Conservation (phyloP, 176 grass and related monocot genomes). For the Zizania latifolia region DNA sequence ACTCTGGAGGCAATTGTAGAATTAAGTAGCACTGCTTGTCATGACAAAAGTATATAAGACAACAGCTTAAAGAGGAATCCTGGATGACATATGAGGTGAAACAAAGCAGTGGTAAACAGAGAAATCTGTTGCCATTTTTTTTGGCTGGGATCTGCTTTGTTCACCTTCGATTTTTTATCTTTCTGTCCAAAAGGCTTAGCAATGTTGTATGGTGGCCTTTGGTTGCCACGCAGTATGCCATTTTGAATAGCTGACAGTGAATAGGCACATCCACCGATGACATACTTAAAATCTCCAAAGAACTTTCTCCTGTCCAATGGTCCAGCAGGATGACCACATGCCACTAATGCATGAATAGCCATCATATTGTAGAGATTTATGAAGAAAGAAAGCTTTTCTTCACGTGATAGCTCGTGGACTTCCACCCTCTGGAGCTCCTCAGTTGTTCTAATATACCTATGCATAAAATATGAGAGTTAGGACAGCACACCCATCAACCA, state of each 20-base stretch:
- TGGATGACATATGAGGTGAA: neutral
- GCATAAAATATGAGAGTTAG: conserved; percentile 22
- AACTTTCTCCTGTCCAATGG: conserved; percentile 80
- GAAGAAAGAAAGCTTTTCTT: conserved; percentile 94
- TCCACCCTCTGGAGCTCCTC: conserved; percentile 93
- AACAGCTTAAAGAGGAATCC: neutral
- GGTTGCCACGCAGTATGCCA: conserved; percentile 77
- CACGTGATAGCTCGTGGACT: conserved; percentile 56
- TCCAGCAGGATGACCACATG: conserved; percentile 59
- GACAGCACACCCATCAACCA: neutral
- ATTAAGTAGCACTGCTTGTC: neutral
- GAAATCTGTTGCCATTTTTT: conserved; percentile 20
- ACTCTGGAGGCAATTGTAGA: neutral
- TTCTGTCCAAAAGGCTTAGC: conserved; percentile 75
- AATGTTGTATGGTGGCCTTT: conserved; percentile 89
- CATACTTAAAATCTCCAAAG: conserved; percentile 95
- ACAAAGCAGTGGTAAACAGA: neutral
- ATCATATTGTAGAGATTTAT: conserved; percentile 99
- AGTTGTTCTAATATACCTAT: conserved; percentile 80
- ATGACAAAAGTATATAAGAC: neutral
- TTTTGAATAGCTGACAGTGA: conserved; percentile 92
- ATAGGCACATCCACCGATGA: conserved; percentile 85
- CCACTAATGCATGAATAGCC: conserved; percentile 79
- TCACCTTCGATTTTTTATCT: conserved; percentile 77
- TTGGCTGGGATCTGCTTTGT: conserved; percentile 10